These are phyloP conservation scores for Cryptococcus sp. DNA, from an alignment of 1,284 basidiomycete genomes.

Conservation along the genomic window DNA sequence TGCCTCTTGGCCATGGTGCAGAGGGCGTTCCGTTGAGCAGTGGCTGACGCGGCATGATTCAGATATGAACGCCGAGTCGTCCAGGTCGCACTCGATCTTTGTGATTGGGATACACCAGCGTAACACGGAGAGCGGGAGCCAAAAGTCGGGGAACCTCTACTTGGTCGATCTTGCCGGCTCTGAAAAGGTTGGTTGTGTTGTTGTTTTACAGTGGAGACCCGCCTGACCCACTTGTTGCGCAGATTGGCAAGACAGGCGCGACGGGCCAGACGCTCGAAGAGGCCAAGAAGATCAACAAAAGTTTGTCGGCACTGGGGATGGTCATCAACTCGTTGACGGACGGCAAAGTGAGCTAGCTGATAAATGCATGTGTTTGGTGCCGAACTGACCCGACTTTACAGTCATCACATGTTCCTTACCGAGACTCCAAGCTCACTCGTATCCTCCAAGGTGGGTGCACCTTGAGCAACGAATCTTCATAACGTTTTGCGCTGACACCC, in stretches of 20 bases:
- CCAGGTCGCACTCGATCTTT: constrained; percentile 98
- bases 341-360: constrained; percentile 64
- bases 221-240: background rate
- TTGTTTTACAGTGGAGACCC: background rate
- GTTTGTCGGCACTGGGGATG: constrained; percentile 95
- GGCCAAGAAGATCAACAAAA: constrained; percentile 99
- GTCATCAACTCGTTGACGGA: constrained; percentile 99
- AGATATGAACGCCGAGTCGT: constrained; percentile 99
- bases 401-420: constrained; percentile 97
- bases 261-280: constrained; percentile 98
- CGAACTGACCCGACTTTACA: constrained; percentile 43
- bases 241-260: constrained; percentile 89
- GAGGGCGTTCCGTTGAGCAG: background rate
- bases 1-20: background rate
- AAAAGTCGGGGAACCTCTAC: constrained; percentile 95
- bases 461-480: no score
- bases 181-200: constrained; percentile 69
- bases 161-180: constrained; percentile 98
- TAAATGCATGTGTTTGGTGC: background rate
- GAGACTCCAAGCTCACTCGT: constrained; percentile 98
- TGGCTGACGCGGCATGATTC: background rate
- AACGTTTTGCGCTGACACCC: background rate
- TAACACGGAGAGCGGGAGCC: constrained; percentile 91
- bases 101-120: constrained; percentile 95
- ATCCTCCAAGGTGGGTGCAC: constrained; percentile 76